Evolutionary conservation across 2,329 filamentous ascomycete genomes (phyloP), one percentile per base, ranked within the genome.

Genomic region (Trichoderma koningii): DNA sequence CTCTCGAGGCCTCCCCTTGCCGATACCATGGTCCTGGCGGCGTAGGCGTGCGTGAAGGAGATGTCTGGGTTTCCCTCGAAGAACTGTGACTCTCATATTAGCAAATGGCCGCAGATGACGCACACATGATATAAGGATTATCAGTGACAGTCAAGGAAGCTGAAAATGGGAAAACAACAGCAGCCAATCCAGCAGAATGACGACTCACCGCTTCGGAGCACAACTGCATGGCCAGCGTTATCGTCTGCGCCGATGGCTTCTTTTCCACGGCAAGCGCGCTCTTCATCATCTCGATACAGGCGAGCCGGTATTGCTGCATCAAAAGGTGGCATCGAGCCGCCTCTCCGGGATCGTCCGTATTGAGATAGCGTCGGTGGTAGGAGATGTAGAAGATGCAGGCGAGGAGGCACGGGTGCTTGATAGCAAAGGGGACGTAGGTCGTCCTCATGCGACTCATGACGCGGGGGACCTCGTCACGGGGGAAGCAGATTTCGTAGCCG

Each of bases 401-500:
- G 7, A 66, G 57, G 3, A 63, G 50, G 15, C 21, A 14, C 5
- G 51, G 42, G 3, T 51, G 28, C 7, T 14, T 30, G n/a, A 66
- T 56, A 21, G 57, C 57, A n/a, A 48, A 66, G 15, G 64, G 64
- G 5, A 66, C 64, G 26, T 44, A 63, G 15, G 41, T 30, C 17
- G 57, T n/a, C 51, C 28, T 66, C 50, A 63, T 45, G 21, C 50
- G 57, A 26, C 26, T 45, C 50, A 50, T 45, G 28, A 41, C 48
- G 10, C 5, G 21, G 26, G 42, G 12, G 14, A 30, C n/a, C 34
- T 52, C 15, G 28, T 48, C 42, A 28, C 19, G 48, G 38, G 64
- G 64, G 15, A 63, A 47, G 44, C 64, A 66, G 23, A 14, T 23
- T 21, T 51, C 41, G 23, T 66, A 66, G 57, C 64, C 64, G 34